Conservation (phyloP, 176 grass and related monocot species). For the Oryza glaberrima region DNA sequence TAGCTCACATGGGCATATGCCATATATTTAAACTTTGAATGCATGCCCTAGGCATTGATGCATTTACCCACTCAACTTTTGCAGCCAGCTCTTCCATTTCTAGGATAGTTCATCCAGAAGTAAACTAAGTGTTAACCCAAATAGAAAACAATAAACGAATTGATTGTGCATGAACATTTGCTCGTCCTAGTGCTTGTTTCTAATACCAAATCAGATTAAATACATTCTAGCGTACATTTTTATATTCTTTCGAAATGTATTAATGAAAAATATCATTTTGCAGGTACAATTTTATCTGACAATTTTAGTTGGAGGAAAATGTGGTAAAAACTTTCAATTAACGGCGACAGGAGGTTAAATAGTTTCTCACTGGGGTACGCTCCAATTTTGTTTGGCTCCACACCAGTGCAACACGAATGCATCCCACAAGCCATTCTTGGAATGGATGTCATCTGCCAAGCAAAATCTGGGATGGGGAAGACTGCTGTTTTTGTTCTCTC, state of each 20-base stretch:
- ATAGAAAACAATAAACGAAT: background rate
- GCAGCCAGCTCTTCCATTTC: no score
- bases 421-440: constrained; percentile 99
- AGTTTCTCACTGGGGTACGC: constrained; percentile 93
- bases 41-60: background rate
- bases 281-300: constrained; percentile 85
- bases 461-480: constrained; percentile 99
- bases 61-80: background rate
- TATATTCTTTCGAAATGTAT: background rate
- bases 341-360: constrained; percentile 71
- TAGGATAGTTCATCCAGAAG: no score
- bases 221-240: background rate
- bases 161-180: background rate
- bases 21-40: background rate
- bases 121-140: background rate
- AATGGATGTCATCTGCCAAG: constrained; percentile 99
- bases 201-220: background rate
- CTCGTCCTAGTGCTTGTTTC: background rate
- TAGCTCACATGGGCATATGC: background rate
- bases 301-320: constrained; percentile 73
- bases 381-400: constrained; percentile 95
- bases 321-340: constrained; percentile 96
- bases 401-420: constrained; percentile 99
- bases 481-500: constrained; percentile 98
- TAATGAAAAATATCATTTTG: constrained; percentile 30